Evolutionary conservation across 1,284 basidiomycete species (phyloP), one percentile per base, ranked within the genome.

Genomic region (Calocybe gambosa): DNA sequence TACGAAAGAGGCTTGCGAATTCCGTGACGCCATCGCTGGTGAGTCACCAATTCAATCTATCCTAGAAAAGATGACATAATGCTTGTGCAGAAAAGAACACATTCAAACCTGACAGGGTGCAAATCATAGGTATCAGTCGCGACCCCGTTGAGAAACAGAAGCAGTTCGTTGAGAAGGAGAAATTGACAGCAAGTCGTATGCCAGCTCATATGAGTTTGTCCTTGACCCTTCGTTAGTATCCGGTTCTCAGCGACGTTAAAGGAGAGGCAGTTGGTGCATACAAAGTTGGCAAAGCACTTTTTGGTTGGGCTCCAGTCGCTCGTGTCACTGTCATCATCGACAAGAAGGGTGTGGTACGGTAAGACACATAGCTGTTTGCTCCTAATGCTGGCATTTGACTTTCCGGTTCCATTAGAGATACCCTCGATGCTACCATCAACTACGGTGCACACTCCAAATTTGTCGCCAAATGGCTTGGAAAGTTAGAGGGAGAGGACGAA

Each of bases 271-370:
- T 80, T 49, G 79, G 80, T 57, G 70, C 75, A 1, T 91, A 85
- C 57, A 63, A 71, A 6, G 74, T 89, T 23, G 77, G 76, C 6
- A 82, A 75, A 56, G 77, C 78, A 1, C 58, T 89, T 49, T 61
- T 89, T 21, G 88, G 89, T 10, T 55, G 89, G 21, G 66, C 68
- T 0, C 64, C 68, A 0, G 57, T 65, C 37, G 81, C 82, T 3
- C 75, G 88, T 18, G 74, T 79, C 19, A 91, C 88, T 0, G 84
- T 89, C 60, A 71, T 89, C 55, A 80, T 91, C 46, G 85, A 89
- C 60, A 70, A 66, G 44, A 73, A 82, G 45, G 87, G 89, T 2
- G 65, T 78, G 39, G 68, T 90, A 25, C 72, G 75, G 78, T 85
- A 59, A 21, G 72, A 15, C 6, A 10, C 2, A 37, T 8, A 43